These are phyloP conservation scores for Rhodamnia argentea DNA, from an alignment of 345 rosid species.

Conservation along the genomic window DNA sequence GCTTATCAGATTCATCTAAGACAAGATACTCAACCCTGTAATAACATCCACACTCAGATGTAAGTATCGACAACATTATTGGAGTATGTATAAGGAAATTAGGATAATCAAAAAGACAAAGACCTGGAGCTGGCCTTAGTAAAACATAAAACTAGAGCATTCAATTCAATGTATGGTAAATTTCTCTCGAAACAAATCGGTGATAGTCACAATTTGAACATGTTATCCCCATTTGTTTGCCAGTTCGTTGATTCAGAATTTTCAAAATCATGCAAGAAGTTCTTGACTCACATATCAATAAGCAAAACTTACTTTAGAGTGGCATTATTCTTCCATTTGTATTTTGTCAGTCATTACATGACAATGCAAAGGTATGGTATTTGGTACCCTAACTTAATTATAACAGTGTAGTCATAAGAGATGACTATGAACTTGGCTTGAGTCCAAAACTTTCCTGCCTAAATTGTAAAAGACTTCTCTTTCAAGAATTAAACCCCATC, in stretches of 20 bases:
- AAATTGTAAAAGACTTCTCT: background rate
- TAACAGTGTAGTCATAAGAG: background rate
- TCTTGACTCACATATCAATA: background rate
- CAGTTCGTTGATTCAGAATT: background rate
- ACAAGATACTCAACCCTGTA: constrained; percentile 89
- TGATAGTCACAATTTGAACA: background rate
- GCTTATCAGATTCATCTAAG: constrained; percentile 95
- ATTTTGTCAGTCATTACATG: background rate
- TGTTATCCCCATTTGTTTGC: background rate
- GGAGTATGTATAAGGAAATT: background rate
- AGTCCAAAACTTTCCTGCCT: background rate
- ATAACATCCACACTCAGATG: background rate
- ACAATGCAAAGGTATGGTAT: background rate
- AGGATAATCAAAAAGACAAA: background rate
- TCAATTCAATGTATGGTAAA: background rate
- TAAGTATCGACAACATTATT: background rate
- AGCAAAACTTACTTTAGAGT: background rate
- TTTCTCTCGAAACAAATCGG: background rate
- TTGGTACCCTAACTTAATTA: background rate
- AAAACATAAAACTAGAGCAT: background rate
- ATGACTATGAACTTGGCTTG: background rate
- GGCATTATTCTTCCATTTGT: background rate
- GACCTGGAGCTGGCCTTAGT: background rate
- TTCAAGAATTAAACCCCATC: background rate
- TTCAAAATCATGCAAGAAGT: background rate